Percentiles rank a stretch among this genome's conserved stretches.
Conservation (phyloP, 108 stramenopile genomes). For the Stephanodiscus minutulus region DNA sequence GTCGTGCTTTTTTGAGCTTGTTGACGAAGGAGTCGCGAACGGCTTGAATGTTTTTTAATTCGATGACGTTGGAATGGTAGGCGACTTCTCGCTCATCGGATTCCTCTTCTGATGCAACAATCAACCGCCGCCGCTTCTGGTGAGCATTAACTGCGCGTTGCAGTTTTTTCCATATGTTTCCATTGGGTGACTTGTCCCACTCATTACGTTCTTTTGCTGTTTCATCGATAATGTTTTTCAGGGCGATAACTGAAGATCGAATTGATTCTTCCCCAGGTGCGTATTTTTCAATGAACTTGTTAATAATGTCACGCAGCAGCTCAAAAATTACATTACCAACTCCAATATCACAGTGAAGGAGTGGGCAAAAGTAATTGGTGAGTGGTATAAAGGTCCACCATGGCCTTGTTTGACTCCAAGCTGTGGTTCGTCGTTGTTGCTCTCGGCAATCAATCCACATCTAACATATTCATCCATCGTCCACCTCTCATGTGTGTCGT, state of each 20-base stretch:
- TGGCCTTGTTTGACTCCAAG: not conserved
- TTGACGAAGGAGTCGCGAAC: not conserved
- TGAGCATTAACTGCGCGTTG: not conserved
- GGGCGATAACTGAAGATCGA: not conserved
- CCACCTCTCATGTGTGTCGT: too few relatives aligned
- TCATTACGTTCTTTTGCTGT: constrained; percentile 7
- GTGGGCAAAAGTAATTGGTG: constrained; percentile 1
- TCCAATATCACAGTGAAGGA: constrained; percentile 11
- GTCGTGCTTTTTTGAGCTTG: constrained; percentile 1
- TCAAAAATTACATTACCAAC: constrained; percentile 4
- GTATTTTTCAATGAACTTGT: not conserved
- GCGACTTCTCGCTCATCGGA: not conserved
- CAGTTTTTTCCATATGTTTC: not conserved
- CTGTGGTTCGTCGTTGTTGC: too few relatives aligned
- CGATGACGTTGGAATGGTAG: not conserved
- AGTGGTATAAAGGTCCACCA: constrained; percentile 13
- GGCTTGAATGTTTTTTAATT: not conserved
- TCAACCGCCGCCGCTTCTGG: not conserved
- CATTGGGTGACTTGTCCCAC: not conserved
- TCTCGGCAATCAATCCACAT: too few relatives aligned
- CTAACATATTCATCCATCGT: too few relatives aligned
- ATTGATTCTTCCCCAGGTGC: not conserved
- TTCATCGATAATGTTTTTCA: constrained; percentile 3
- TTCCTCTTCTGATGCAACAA: not conserved
- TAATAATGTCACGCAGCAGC: not conserved